Conservation (phyloP, 2,329 filamentous ascomycete species). For the Aspergillus ustus region DNA sequence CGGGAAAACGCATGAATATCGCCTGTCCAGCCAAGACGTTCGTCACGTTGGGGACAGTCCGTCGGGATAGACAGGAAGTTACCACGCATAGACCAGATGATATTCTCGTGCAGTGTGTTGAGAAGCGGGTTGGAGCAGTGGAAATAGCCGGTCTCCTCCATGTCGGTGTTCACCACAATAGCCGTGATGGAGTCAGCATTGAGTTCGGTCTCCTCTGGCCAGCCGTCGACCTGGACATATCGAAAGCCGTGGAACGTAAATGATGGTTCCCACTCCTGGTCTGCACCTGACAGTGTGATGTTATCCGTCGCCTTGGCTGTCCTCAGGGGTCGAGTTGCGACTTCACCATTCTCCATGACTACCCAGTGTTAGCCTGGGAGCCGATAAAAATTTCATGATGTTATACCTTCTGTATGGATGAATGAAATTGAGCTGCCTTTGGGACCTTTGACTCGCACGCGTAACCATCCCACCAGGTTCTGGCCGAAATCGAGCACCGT, state of each 20-base stretch:
- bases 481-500: slow-evolving; percentile 62
- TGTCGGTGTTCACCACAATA: background rate
- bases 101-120: slow-evolving; percentile 60
- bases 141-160: background rate
- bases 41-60: slow-evolving; percentile 62
- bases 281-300: slow-evolving; percentile 16
- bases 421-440: slow-evolving; percentile 34
- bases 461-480: slow-evolving; percentile 59
- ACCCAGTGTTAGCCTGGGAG: slow-evolving; percentile 30
- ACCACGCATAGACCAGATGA: slow-evolving; percentile 61
- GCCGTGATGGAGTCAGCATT: background rate
- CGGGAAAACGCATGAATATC: slow-evolving; percentile 55
- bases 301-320: slow-evolving; percentile 18
- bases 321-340: slow-evolving; percentile 43
- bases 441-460: slow-evolving; percentile 33
- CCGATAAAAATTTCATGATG: background rate
- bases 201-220: slow-evolving; percentile 28
- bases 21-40: slow-evolving; percentile 60
- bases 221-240: slow-evolving; percentile 55
- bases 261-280: slow-evolving; percentile 48
- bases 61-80: slow-evolving; percentile 64
- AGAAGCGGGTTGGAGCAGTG: slow-evolving; percentile 39
- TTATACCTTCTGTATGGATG: slow-evolving; percentile 33
- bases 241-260: slow-evolving; percentile 61
- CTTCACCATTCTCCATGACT: slow-evolving; percentile 52